phyloP scores from a whole-genome alignment of 2,329 filamentous ascomycete species.

The Diaporthe caulivora region DNA sequence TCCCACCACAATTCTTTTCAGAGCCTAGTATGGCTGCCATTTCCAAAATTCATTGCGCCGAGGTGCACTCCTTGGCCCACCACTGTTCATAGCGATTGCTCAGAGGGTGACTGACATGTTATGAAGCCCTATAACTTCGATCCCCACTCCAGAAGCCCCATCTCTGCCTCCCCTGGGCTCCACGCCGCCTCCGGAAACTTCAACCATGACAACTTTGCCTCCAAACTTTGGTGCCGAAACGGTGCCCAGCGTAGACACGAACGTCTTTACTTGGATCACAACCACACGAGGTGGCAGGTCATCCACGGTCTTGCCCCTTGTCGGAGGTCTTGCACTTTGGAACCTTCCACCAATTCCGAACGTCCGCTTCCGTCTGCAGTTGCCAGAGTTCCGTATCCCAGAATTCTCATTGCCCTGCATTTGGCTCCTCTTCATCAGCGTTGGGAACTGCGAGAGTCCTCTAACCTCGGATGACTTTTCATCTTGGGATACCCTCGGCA shows the following conservation, averaged over 20 bases:
- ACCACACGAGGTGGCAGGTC: background rate
- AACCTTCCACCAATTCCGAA: background rate
- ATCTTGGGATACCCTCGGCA: no score
- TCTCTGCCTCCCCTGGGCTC: background rate
- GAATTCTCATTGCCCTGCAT: background rate
- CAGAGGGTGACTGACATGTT: no score
- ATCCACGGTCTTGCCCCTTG: background rate
- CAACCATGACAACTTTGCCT: slow-evolving; percentile 1
- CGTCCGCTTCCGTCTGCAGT: background rate
- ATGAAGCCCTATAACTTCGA: background rate
- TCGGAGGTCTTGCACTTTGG: background rate
- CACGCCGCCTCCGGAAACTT: background rate
- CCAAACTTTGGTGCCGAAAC: background rate
- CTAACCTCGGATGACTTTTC: background rate
- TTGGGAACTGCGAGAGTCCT: background rate
- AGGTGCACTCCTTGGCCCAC: no score
- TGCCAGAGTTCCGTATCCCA: background rate
- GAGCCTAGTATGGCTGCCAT: no score
- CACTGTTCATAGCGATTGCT: no score
- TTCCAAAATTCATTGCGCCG: no score
- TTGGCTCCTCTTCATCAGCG: background rate
- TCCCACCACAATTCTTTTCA: no score
- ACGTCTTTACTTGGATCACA: background rate
- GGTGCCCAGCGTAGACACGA: background rate
- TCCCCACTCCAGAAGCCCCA: background rate